Percentiles rank a stretch among this genome's conserved stretches.
phyloP scores from a whole-genome alignment of 2,329 filamentous ascomycete species.

The Cordyceps sp. region DNA sequence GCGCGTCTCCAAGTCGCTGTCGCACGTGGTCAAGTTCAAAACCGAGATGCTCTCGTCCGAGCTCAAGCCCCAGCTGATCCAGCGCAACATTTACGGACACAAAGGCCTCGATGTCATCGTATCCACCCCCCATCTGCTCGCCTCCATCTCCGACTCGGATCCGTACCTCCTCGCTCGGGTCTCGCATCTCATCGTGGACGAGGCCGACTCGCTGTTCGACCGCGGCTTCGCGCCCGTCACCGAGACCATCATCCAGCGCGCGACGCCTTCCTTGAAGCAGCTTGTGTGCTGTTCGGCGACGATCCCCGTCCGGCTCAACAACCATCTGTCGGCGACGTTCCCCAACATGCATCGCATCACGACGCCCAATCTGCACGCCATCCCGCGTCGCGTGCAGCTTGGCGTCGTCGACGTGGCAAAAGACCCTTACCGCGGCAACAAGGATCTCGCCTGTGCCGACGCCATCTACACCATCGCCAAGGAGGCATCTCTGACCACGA shows the following conservation, averaged over 20 bases:
- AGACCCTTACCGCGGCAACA: constrained; percentile 88
- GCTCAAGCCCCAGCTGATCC: constrained; percentile 62
- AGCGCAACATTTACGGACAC: constrained; percentile 66
- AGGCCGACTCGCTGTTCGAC: constrained; percentile 91
- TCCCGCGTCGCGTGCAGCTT: constrained; percentile 84
- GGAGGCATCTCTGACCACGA: constrained; percentile 44
- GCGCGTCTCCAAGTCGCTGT: constrained; percentile 61
- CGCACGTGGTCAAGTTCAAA: constrained; percentile 76
- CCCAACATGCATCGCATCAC: constrained; percentile 74
- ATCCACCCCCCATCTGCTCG: constrained; percentile 75
- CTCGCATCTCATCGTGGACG: constrained; percentile 76
- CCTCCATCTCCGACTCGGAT: constrained; percentile 74
- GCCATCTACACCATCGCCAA: constrained; percentile 88
- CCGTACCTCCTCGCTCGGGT: constrained; percentile 89
- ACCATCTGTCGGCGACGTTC: constrained; percentile 64
- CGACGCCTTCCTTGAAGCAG: constrained; percentile 66
- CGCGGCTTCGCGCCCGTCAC: constrained; percentile 80
- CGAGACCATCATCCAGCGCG: constrained; percentile 64
- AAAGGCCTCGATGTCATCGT: constrained; percentile 73
- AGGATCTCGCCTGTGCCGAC: constrained; percentile 83
- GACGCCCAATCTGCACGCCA: constrained; percentile 90
- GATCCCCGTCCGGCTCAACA: constrained; percentile 79
- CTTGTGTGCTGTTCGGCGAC: constrained; percentile 91
- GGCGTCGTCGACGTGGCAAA: constrained; percentile 83
- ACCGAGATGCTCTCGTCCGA: constrained; percentile 68